Evolutionary conservation across 495 filamentous ascomycete genomes (phyloP).

Genomic region (Neurospora tetraspora): DNA sequence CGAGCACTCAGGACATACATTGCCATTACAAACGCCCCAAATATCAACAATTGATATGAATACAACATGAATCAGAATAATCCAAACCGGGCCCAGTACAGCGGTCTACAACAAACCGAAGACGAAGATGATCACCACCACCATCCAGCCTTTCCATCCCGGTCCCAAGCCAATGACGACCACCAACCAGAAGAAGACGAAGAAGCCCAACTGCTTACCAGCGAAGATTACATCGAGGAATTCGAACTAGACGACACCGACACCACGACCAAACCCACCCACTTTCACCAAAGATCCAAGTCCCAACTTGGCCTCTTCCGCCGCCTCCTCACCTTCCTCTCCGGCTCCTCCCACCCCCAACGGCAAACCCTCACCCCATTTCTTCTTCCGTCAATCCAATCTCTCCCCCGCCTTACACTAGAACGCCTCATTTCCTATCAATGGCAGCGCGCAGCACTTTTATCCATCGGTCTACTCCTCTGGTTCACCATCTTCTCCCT

Average conservation of each 20-base stretch:
- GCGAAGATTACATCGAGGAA: constrained; percentile 9
- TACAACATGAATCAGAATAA: not conserved
- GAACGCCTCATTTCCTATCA: constrained; percentile 47
- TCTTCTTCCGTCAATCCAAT: constrained; percentile 51
- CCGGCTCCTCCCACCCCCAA: constrained; percentile 9
- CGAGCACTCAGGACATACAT: no score
- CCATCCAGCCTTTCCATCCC: not conserved
- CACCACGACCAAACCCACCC: not conserved
- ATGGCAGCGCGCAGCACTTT: constrained; percentile 44
- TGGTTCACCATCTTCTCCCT: constrained; percentile 58
- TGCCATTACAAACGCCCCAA: no score
- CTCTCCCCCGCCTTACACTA: constrained; percentile 50
- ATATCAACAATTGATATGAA: not conserved
- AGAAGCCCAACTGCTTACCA: constrained; percentile 16
- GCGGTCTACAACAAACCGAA: not conserved
- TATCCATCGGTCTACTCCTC: constrained; percentile 46
- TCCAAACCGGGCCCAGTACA: not conserved
- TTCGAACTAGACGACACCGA: constrained; percentile 11
- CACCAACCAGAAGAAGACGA: constrained; percentile 4
- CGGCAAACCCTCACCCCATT: constrained; percentile 46
- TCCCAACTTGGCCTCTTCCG: no score
- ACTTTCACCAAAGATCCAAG: no score
- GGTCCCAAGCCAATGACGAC: not conserved
- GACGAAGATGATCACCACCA: not conserved
- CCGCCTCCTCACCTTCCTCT: constrained; percentile 4